Conservation (phyloP, 2,329 filamentous ascomycete species). For the Teratosphaeria viscida region DNA sequence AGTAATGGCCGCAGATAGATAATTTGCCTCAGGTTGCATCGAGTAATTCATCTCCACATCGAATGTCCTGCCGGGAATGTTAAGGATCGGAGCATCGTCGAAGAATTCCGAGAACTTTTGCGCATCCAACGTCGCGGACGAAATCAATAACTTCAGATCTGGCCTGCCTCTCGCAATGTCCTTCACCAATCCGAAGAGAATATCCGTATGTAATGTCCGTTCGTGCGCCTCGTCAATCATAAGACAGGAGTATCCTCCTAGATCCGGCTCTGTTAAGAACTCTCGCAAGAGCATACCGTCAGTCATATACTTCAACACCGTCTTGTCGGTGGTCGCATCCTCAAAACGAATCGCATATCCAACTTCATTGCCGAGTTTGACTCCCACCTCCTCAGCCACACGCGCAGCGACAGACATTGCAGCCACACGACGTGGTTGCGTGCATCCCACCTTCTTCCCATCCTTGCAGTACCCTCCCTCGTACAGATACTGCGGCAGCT, state of each 20-base stretch:
- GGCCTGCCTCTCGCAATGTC: constrained; percentile 74
- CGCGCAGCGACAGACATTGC: constrained; percentile 96
- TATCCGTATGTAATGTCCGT: constrained; percentile 80
- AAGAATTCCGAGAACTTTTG: constrained; percentile 88
- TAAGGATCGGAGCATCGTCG: constrained; percentile 86
- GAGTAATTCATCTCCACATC: constrained; percentile 90
- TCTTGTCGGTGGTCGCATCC: constrained; percentile 83
- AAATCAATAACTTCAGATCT: constrained; percentile 83
- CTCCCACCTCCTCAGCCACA: constrained; percentile 87
- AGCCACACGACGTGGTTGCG: constrained; percentile 86
- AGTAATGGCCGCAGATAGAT: constrained; percentile 79
- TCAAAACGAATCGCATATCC: constrained; percentile 95
- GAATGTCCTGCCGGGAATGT: constrained; percentile 80
- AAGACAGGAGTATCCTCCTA: constrained; percentile 71
- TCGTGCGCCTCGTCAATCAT: constrained; percentile 99
- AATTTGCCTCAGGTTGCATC: constrained; percentile 84
- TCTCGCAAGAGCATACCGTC: constrained; percentile 90
- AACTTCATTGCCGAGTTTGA: constrained; percentile 82
- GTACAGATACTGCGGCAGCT: constrained; percentile 85
- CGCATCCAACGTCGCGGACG: constrained; percentile 88
- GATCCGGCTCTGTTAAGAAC: constrained; percentile 77
- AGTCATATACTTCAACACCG: constrained; percentile 89
- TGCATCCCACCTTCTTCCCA: constrained; percentile 80
- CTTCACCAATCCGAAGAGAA: constrained; percentile 77
- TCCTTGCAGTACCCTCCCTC: constrained; percentile 82